Base-by-base conservation (phyloP, 139 green algal genomes). In the Chlamydomonas schloesseri region DNA sequence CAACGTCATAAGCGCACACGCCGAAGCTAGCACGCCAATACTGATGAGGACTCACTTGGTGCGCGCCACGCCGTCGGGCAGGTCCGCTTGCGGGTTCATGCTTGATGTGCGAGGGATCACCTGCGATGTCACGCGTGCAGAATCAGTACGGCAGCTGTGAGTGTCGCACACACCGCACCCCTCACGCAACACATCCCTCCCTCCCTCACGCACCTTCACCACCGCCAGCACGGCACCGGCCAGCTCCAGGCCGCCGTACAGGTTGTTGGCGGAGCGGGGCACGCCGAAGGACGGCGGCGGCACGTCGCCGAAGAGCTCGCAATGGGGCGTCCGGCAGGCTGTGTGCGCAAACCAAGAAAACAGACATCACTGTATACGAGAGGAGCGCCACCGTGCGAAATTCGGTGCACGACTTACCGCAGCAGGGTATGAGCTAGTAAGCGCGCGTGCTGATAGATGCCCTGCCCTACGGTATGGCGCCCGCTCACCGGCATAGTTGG, bases 261-360 rank as follows among this genome's bases (percentile, higher is more conserved):
- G 26, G 60, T 83, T 83, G 58, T 83, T 83, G 62, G 60, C 76
- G 36, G 76, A 36, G 11, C 31, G 37, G 15, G 9, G 36, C 9
- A 73, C 47, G 60, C 26, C 62, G 23, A 46, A 67, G 18, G 46
- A 5, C 6, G 42, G 6, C 6, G 42, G 42, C 42, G 42, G 42
- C 42, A 50, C 20, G 78, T 76, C 65, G 31, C 78, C 78, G 31
- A 84, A 84, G 46, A 24, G 34, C 65, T 84, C 78, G 42, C 78
- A 84, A 65, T 84, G 78, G 17, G 47, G 53, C 9, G 78, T 47
- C 18, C 24, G n/a, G 78, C 78, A 84, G 46, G 46, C 78, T 84
- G 78, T 31, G 64, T 31, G 64, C 1, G 15, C 10, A 11, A 14
- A 11, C 11, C 50, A 14, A 11, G 50, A 14, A 14, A 57, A 11